Evolutionary conservation across 2,329 filamentous ascomycete genomes (phyloP).

Genomic region (Tolypocladium nubicola): DNA sequence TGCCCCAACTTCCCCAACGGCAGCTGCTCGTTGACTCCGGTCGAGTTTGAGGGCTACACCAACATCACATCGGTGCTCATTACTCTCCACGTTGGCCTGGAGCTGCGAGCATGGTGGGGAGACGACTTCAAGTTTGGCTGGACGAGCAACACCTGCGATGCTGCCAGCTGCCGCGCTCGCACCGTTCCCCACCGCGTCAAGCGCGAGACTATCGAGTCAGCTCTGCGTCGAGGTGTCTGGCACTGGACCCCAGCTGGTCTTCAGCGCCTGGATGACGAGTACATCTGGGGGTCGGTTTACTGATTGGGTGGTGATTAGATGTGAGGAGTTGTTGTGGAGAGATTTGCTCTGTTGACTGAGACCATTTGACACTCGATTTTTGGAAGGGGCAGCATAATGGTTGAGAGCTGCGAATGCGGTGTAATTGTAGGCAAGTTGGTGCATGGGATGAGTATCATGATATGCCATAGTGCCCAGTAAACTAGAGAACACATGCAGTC

Average conservation of each 20-base stretch:
- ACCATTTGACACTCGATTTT: conserved; percentile 22
- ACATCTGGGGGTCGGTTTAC: conserved; percentile 18
- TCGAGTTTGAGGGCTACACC: conserved; percentile 25
- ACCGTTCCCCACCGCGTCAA: conserved; percentile 15
- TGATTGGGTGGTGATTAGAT: conserved; percentile 13
- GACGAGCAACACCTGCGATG: conserved; percentile 29
- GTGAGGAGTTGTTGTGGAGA: conserved; percentile 16
- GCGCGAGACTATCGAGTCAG: conserved; percentile 19
- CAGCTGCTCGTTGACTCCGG: conserved; percentile 22
- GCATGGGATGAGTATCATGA: conserved; percentile 13
- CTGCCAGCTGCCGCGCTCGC: conserved; percentile 22
- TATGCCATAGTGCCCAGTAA: conserved; percentile 4
- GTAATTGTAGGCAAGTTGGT: conserved; percentile 17
- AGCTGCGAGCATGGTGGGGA: conserved; percentile 29
- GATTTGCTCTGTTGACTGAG: conserved; percentile 19
- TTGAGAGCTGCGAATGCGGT: conserved; percentile 16
- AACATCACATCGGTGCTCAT: conserved; percentile 28
- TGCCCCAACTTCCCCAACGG: conserved; percentile 22
- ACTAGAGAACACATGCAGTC: neutral
- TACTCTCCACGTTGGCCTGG: conserved; percentile 23
- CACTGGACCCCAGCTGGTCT: conserved; percentile 21
- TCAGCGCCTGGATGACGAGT: conserved; percentile 20
- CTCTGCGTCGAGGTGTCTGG: conserved; percentile 21
- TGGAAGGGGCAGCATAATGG: conserved; percentile 22
- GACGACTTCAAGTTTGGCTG: conserved; percentile 29